These are phyloP conservation scores for Hypoxylon crocopeplum DNA, from an alignment of 495 filamentous ascomycete genomes.

Conservation along the genomic window DNA sequence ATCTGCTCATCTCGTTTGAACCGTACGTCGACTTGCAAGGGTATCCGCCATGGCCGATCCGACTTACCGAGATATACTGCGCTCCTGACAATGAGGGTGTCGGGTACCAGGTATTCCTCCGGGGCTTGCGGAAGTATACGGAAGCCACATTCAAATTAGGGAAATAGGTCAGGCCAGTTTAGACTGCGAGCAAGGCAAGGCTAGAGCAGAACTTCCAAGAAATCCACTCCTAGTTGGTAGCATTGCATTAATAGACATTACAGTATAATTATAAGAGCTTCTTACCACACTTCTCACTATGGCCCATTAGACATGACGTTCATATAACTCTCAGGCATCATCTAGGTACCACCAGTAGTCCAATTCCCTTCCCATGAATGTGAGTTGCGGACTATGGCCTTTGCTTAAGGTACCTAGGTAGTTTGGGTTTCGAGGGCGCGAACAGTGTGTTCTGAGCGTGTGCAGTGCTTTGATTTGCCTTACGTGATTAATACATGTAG, in stretches of 20 bases:
- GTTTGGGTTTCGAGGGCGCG: no score
- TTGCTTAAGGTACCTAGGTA: no score
- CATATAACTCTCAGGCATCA: background rate
- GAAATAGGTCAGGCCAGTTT: slow-evolving; percentile 56
- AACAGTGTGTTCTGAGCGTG: no score
- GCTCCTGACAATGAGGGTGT: slow-evolving; percentile 76
- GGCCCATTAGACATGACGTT: background rate
- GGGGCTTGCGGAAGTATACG: slow-evolving; percentile 81
- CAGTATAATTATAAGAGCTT: background rate
- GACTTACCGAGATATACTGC: slow-evolving; percentile 92
- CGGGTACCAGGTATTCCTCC: slow-evolving; percentile 91
- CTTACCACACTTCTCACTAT: background rate
- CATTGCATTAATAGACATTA: slow-evolving; percentile 2
- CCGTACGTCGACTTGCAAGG: slow-evolving; percentile 81
- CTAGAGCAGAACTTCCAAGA: slow-evolving; percentile 5
- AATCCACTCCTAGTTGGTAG: background rate
- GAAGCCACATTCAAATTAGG: slow-evolving; percentile 90
- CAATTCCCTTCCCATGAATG: no score
- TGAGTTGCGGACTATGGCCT: no score
- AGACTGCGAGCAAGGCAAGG: background rate
- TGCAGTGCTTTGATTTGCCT: no score
- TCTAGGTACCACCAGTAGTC: no score
- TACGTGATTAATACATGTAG: no score
- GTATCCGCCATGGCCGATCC: slow-evolving; percentile 95
- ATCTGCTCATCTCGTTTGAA: slow-evolving; percentile 85